phyloP scores from a whole-genome alignment of 2,329 filamentous ascomycete species.

The Ophiostoma tasmaniense region DNA sequence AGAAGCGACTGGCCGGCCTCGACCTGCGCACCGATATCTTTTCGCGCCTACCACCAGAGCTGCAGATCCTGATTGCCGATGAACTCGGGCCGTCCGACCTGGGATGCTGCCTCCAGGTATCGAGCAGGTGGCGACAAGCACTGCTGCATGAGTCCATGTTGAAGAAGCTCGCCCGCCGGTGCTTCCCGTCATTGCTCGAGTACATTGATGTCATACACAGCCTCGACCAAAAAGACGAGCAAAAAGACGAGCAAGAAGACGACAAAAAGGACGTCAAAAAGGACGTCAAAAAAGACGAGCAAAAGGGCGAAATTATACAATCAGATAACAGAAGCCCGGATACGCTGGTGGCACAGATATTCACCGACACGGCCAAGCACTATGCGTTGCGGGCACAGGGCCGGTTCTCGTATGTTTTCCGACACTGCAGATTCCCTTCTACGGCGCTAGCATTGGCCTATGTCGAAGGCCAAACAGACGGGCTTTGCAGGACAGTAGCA shows the following conservation, averaged over 20 bases:
- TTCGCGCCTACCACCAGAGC: constrained; percentile 19
- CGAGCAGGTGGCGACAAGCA: constrained; percentile 14
- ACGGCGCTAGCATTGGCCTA: neutral
- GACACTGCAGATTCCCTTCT: constrained; percentile 12
- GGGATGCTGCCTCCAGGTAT: constrained; percentile 20
- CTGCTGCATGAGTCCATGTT: constrained; percentile 14
- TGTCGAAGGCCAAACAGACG: neutral
- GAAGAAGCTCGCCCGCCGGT: constrained; percentile 8
- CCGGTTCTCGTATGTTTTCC: constrained; percentile 14
- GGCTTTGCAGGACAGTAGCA: neutral
- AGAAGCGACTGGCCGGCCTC: constrained; percentile 13
- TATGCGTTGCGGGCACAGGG: constrained; percentile 12
- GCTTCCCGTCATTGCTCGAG: constrained; percentile 17
- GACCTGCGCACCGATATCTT: constrained; percentile 20
- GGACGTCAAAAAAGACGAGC: neutral
- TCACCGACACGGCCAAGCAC: constrained; percentile 11
- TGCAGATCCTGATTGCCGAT: constrained; percentile 18
- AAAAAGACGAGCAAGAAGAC: neutral
- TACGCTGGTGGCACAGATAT: constrained; percentile 7
- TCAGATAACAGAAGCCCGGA: neutral
- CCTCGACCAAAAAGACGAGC: neutral
- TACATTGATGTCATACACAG: constrained; percentile 11
- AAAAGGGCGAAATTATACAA: neutral
- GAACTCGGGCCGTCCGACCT: constrained; percentile 18
- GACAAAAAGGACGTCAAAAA: too few species aligned